These are phyloP conservation scores for Maudiozyma turicensis DNA, from an alignment of 805 yeast species.

Conservation along the genomic window DNA sequence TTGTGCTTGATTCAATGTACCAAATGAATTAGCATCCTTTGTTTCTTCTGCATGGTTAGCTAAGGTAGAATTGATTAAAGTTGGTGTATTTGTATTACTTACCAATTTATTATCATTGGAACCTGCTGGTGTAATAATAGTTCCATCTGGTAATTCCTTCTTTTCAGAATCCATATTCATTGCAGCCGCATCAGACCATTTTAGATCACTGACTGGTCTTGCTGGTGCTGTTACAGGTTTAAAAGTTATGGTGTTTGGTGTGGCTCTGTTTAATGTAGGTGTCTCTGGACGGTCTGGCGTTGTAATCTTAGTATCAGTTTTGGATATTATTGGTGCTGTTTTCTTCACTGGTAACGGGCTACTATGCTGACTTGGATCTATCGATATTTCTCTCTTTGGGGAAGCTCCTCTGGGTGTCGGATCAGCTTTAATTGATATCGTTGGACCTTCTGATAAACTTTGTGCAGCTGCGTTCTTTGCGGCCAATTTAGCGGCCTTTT, in stretches of 20 bases:
- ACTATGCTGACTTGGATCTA: slow-evolving; percentile 5
- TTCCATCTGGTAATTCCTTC: slow-evolving; percentile 7
- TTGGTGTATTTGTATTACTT: slow-evolving; percentile 17
- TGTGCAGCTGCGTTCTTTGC: slow-evolving; percentile 16
- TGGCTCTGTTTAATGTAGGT: not conserved
- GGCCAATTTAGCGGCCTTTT: slow-evolving; percentile 28
- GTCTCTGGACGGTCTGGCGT: not conserved
- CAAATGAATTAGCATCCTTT: not conserved
- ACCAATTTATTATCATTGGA: slow-evolving; percentile 5
- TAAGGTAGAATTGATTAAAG: slow-evolving; percentile 9
- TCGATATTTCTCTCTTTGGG: slow-evolving; percentile 3
- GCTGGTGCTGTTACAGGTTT: slow-evolving; percentile 48
- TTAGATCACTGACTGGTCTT: slow-evolving; percentile 43
- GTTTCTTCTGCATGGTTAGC: not conserved
- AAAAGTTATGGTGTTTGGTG: slow-evolving; percentile 10
- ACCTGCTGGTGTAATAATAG: slow-evolving; percentile 3
- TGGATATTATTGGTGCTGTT: not conserved
- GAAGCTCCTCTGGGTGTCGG: slow-evolving; percentile 1
- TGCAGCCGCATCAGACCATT: slow-evolving; percentile 50
- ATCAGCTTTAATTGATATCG: slow-evolving; percentile 7
- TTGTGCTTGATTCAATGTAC: slow-evolving; percentile 1
- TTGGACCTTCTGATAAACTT: slow-evolving; percentile 9
- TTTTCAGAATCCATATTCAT: slow-evolving; percentile 22
- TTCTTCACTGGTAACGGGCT: not conserved
- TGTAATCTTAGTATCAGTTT: not conserved